Conservation (phyloP, 176 grass and related monocot species). For the maize (Zea mays) region DNA sequence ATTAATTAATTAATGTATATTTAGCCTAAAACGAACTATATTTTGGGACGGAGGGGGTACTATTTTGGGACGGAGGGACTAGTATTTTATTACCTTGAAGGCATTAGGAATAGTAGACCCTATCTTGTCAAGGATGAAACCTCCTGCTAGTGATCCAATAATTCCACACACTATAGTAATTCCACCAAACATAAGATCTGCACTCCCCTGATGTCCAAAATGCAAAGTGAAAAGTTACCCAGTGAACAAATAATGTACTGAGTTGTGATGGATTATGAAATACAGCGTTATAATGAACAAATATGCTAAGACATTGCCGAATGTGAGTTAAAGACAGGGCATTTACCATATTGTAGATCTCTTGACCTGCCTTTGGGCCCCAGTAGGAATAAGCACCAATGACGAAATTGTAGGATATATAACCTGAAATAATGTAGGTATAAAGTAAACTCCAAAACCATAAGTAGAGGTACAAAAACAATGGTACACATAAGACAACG, state of each 20-base stretch:
- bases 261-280: slow-evolving; percentile 12
- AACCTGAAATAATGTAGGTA: slow-evolving; percentile 53
- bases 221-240: slow-evolving; percentile 34
- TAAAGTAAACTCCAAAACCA: slow-evolving; percentile 20
- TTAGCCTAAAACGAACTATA: too few relatives aligned
- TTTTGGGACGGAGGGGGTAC: too few relatives aligned
- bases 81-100: slow-evolving; percentile 70
- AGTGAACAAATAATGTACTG: slow-evolving; percentile 4
- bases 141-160: slow-evolving; percentile 86
- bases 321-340: slow-evolving; percentile 22
- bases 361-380: slow-evolving; percentile 91
- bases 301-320: background rate
- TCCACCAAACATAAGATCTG: slow-evolving; percentile 94
- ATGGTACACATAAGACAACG: background rate
- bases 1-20: too few relatives aligned
- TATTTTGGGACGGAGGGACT: too few relatives aligned
- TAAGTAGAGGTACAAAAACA: slow-evolving; percentile 7
- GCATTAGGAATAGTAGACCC: slow-evolving; percentile 85
- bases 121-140: slow-evolving; percentile 82
- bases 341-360: slow-evolving; percentile 96
- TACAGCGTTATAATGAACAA: background rate
- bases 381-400: slow-evolving; percentile 99
- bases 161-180: slow-evolving; percentile 99
- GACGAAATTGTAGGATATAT: slow-evolving; percentile 93
- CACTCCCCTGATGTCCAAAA: slow-evolving; percentile 67